phyloP scores from a whole-genome alignment of 2,329 filamentous ascomycete genomes.

The Paracoccidioides lutzii region DNA sequence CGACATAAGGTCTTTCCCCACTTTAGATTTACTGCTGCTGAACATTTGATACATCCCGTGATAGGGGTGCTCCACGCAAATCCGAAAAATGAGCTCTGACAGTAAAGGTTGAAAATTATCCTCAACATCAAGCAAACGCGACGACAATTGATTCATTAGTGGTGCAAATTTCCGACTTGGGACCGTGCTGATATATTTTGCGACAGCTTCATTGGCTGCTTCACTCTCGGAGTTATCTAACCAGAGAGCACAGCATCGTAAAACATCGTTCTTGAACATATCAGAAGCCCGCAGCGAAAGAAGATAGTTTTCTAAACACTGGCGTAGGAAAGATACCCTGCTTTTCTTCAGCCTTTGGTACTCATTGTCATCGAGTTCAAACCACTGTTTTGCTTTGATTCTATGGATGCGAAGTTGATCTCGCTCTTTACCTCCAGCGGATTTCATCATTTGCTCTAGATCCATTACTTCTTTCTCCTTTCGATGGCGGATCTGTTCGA shows the following conservation, averaged over 20 bases:
- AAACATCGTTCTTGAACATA: constrained; percentile 72
- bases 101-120: constrained; percentile 65
- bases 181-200: constrained; percentile 55
- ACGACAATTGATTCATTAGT: constrained; percentile 91
- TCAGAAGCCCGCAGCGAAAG: constrained; percentile 74
- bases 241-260: constrained; percentile 91
- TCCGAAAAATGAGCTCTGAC: constrained; percentile 59
- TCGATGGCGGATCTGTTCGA: constrained; percentile 64
- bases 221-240: constrained; percentile 69
- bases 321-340: constrained; percentile 68
- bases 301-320: constrained; percentile 88
- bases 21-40: constrained; percentile 59
- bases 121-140: constrained; percentile 62
- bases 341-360: constrained; percentile 64
- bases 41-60: constrained; percentile 97
- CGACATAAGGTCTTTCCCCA: constrained; percentile 58
- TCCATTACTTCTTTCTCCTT: constrained; percentile 71
- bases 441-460: constrained; percentile 48
- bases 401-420: constrained; percentile 48
- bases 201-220: constrained; percentile 64
- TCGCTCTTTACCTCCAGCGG: constrained; percentile 39
- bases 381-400: constrained; percentile 69
- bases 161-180: constrained; percentile 84
- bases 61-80: constrained; percentile 86
- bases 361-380: constrained; percentile 80